Evolutionary conservation across 805 yeast genomes (phyloP).

Genomic region (Huiozyma sinensis): DNA sequence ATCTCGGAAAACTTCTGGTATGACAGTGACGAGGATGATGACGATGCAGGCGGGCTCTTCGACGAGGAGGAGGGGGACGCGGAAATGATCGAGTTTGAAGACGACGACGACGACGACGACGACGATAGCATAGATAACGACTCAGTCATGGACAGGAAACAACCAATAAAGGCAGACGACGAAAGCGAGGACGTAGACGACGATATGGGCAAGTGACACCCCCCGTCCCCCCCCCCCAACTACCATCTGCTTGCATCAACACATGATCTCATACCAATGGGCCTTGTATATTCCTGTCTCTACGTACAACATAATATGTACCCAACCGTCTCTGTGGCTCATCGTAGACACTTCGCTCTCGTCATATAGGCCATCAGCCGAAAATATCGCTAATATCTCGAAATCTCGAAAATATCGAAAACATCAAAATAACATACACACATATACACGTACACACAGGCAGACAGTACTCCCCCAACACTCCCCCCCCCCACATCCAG

Average conservation of each 20-base stretch:
- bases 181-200: slow-evolving; percentile 26
- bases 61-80: slow-evolving; percentile 41
- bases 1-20: slow-evolving; percentile 70
- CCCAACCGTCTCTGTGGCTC: too few relatives aligned
- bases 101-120: slow-evolving; percentile 23
- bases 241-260: not conserved
- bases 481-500: not conserved
- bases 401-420: not conserved
- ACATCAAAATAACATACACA: not conserved
- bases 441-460: not conserved
- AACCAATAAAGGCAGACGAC: slow-evolving; percentile 24
- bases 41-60: slow-evolving; percentile 34
- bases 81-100: slow-evolving; percentile 20
- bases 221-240: too few relatives aligned
- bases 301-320: too few relatives aligned
- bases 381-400: too few relatives aligned
- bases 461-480: not conserved
- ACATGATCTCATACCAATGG: not conserved
- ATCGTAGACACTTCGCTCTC: too few relatives aligned
- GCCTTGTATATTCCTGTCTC: not conserved
- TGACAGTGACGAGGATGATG: slow-evolving; percentile 58
- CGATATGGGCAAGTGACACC: slow-evolving; percentile 10
- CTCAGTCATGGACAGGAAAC: slow-evolving; percentile 28
- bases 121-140: slow-evolving; percentile 27
- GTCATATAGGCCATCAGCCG: too few relatives aligned